phyloP scores from a whole-genome alignment of 2,329 filamentous ascomycete genomes.

The Exophiala viscosa region DNA sequence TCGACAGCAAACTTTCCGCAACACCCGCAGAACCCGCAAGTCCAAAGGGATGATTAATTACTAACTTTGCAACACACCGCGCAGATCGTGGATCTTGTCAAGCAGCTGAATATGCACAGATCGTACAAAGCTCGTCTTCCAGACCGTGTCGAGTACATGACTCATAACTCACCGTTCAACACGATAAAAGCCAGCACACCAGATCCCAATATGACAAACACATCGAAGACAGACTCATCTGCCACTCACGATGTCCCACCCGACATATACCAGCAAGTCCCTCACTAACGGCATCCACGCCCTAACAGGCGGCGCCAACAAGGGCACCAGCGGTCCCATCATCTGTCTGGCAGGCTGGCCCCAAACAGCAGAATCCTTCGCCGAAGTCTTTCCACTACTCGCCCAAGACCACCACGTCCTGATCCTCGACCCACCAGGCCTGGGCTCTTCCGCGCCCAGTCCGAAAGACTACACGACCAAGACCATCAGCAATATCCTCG shows the following conservation, averaged over 20 bases:
- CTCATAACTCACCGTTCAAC: not conserved
- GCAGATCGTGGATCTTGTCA: not conserved
- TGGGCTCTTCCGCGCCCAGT: slow-evolving; percentile 28
- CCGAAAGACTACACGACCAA: slow-evolving; percentile 26
- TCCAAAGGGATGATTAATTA: not conserved
- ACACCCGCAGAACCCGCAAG: not conserved
- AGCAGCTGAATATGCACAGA: too few species aligned
- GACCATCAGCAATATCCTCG: slow-evolving; percentile 28
- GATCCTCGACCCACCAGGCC: slow-evolving; percentile 29
- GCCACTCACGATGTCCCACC: not conserved
- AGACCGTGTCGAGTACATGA: not conserved
- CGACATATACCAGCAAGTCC: not conserved
- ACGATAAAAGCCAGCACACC: not conserved
- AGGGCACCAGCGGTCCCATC: slow-evolving; percentile 17
- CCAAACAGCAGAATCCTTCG: slow-evolving; percentile 30
- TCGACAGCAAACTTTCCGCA: not conserved
- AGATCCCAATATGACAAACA: not conserved
- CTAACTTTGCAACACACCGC: not conserved
- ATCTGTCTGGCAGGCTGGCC: slow-evolving; percentile 30
- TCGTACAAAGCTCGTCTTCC: too few species aligned
- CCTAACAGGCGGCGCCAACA: slow-evolving; percentile 27
- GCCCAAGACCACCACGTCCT: slow-evolving; percentile 27
- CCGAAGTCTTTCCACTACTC: slow-evolving; percentile 27
- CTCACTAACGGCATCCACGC: slow-evolving; percentile 26
- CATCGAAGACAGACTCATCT: not conserved